A percentile compares a stretch with the other conserved stretches of the same genome.
Conservation (phyloP, 2,329 filamentous ascomycete species). For the Rhynchosporium agropyri region DNA sequence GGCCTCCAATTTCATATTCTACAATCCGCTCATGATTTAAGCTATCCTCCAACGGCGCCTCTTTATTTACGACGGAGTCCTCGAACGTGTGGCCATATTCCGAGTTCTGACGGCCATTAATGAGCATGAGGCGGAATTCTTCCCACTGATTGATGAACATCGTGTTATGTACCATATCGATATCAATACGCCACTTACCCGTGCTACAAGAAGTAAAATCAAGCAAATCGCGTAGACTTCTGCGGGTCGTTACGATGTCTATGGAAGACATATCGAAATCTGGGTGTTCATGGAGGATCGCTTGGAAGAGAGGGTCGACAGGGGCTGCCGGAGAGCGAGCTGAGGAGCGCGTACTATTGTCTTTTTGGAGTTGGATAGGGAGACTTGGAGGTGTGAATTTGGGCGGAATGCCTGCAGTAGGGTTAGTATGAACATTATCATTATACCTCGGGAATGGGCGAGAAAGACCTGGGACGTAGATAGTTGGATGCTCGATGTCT, state of each 20-base stretch:
- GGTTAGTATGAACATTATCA: slow-evolving; percentile 17
- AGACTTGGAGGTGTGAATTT: slow-evolving; percentile 16
- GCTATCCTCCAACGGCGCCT: slow-evolving; percentile 7
- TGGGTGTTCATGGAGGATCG: slow-evolving; percentile 20
- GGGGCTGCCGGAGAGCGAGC: slow-evolving; percentile 20
- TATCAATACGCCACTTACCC: slow-evolving; percentile 23
- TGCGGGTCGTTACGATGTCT: slow-evolving; percentile 21
- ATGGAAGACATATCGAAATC: slow-evolving; percentile 19
- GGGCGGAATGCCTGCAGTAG: slow-evolving; percentile 16
- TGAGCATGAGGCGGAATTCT: slow-evolving; percentile 24
- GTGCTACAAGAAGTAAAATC: slow-evolving; percentile 17
- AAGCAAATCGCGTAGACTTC: slow-evolving; percentile 22
- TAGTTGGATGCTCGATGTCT: slow-evolving; percentile 22
- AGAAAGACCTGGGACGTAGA: slow-evolving; percentile 23
- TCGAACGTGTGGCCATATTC: slow-evolving; percentile 19
- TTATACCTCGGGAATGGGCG: slow-evolving; percentile 1
- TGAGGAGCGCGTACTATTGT: not conserved
- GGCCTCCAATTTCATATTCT: slow-evolving; percentile 19
- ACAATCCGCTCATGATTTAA: slow-evolving; percentile 22
- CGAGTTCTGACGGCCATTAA: slow-evolving; percentile 21
- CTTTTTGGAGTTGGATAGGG: slow-evolving; percentile 2
- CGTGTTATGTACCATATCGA: slow-evolving; percentile 23
- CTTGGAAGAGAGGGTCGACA: slow-evolving; percentile 20
- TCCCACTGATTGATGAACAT: slow-evolving; percentile 26
- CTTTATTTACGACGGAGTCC: slow-evolving; percentile 18